Percentiles rank a stretch among this genome's conserved stretches.
These are phyloP conservation scores for Cruciata laevipes DNA, from an alignment of 257 asterid species.

Conservation along the genomic window DNA sequence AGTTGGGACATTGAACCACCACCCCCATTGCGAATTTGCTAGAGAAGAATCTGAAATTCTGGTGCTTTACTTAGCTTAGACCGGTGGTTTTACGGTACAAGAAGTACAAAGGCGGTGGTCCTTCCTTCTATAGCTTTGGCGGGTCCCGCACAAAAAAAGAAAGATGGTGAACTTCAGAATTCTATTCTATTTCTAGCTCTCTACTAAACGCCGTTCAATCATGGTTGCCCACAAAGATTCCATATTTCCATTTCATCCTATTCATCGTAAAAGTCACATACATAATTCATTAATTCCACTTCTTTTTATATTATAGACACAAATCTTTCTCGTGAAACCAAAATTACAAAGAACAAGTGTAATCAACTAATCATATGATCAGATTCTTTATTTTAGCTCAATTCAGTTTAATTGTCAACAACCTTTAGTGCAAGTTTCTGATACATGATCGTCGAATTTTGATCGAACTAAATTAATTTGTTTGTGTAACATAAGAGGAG, in stretches of 20 bases:
- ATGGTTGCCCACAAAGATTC: background rate
- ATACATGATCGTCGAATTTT: too few relatives aligned
- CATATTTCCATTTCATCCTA: background rate
- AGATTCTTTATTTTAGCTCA: too few relatives aligned
- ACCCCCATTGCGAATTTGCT: background rate
- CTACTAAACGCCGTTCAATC: background rate
- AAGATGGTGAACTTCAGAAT: background rate
- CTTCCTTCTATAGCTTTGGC: background rate
- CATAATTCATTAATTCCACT: background rate
- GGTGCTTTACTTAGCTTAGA: background rate
- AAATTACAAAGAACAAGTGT: too few relatives aligned
- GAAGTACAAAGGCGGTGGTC: constrained; percentile 3
- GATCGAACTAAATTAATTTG: too few relatives aligned
- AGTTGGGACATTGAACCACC: background rate
- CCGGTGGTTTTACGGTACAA: background rate
- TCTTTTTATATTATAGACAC: background rate
- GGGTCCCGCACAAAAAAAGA: background rate
- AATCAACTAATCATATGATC: too few relatives aligned
- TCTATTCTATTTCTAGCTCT: background rate
- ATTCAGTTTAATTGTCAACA: too few relatives aligned
- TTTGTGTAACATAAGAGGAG: background rate
- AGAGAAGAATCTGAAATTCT: background rate
- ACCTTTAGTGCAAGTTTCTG: too few relatives aligned
- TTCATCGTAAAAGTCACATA: background rate
- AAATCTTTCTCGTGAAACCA: too few relatives aligned